phyloP scores from a whole-genome alignment of 2,329 filamentous ascomycete genomes.

The Sclerotiophoma versabilis region DNA sequence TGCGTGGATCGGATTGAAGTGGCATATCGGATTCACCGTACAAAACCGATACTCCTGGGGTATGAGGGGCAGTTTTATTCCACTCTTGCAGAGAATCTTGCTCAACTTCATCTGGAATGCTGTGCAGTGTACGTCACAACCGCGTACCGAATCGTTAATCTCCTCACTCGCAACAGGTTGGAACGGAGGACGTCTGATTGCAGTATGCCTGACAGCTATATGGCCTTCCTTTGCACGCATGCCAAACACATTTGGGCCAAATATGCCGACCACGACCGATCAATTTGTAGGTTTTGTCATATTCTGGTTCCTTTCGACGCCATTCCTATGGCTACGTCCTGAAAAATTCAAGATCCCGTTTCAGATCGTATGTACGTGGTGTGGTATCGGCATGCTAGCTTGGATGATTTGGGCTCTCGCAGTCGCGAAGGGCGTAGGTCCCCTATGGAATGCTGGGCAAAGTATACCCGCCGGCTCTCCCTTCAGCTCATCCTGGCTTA shows the following conservation, averaged over 20 bases:
- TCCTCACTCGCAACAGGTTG: constrained; percentile 34
- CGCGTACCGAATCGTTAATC: background rate
- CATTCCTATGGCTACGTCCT: constrained; percentile 58
- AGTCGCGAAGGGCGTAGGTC: constrained; percentile 54
- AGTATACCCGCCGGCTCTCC: constrained; percentile 44
- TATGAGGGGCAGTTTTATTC: constrained; percentile 58
- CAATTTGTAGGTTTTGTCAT: constrained; percentile 47
- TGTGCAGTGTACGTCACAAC: constrained; percentile 52
- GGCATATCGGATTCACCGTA: constrained; percentile 60
- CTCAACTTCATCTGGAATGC: constrained; percentile 62
- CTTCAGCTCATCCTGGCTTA: constrained; percentile 55
- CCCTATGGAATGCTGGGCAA: constrained; percentile 51
- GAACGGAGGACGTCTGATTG: constrained; percentile 45
- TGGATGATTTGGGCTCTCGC: constrained; percentile 59
- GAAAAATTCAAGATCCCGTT: constrained; percentile 60
- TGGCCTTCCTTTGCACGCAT: constrained; percentile 48
- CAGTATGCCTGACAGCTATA: constrained; percentile 46
- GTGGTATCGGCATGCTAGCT: constrained; percentile 55
- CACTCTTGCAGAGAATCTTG: constrained; percentile 56
- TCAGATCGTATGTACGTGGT: constrained; percentile 54
- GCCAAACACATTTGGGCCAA: constrained; percentile 41
- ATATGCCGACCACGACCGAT: constrained; percentile 46
- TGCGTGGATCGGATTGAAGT: constrained; percentile 57
- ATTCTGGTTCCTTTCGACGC: constrained; percentile 48
- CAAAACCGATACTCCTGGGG: constrained; percentile 61